Evolutionary conservation across 2,329 filamentous ascomycete genomes (phyloP).

Genomic region (Trichoderma polysporum): DNA sequence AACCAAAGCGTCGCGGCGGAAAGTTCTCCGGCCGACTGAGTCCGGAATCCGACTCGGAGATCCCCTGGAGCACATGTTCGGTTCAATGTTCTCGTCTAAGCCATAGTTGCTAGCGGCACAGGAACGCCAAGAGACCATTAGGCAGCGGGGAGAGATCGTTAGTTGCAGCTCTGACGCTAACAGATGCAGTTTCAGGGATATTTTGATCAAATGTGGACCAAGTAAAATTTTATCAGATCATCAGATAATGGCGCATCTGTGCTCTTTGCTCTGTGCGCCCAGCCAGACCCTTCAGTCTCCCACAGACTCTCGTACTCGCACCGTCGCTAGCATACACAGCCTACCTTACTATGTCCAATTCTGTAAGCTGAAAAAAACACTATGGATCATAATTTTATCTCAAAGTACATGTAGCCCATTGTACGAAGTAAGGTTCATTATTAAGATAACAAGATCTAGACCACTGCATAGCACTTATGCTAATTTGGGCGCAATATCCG

Average conservation of each 20-base stretch:
- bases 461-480: neutral
- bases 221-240: constrained; percentile 35
- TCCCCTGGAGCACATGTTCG: neutral
- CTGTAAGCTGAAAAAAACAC: neutral
- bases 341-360: neutral
- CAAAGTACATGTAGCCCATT: neutral
- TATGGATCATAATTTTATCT: neutral
- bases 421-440: neutral
- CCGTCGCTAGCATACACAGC: neutral
- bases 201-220: neutral
- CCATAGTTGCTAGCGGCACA: neutral
- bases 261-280: too few species aligned
- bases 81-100: neutral
- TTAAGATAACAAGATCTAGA: neutral
- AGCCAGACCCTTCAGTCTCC: neutral
- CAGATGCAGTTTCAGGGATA: neutral
- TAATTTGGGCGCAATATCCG: neutral
- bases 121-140: neutral
- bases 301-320: neutral
- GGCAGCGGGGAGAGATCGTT: neutral
- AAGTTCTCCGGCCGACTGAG: neutral
- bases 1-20: neutral
- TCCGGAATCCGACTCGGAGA: constrained; percentile 18
- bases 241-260: constrained; percentile 33
- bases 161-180: neutral